Evolutionary conservation across 768 basidiomycete genomes (phyloP).

Genomic region (Pleurotus cornucopiae): DNA sequence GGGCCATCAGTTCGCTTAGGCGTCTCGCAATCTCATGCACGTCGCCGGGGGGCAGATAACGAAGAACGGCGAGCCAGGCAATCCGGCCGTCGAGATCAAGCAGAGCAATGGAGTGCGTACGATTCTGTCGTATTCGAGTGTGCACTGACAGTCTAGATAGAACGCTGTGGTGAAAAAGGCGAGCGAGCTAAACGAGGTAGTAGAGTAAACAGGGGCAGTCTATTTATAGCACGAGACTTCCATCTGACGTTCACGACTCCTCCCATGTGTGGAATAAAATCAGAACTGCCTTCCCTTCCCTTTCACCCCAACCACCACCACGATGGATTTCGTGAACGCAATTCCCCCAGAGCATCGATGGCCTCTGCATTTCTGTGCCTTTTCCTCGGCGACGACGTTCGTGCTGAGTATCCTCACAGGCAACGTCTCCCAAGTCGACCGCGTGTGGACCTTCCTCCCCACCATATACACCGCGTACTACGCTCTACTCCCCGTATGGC

Average conservation of each 20-base stretch:
- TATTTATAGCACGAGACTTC: neutral
- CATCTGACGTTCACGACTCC: neutral
- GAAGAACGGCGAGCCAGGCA: neutral
- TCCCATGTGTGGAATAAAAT: no score
- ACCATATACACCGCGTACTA: conserved; percentile 80
- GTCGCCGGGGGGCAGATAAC: neutral
- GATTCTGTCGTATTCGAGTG: neutral
- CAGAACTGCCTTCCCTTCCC: no score
- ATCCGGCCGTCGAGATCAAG: neutral
- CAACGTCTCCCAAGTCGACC: conserved; percentile 87
- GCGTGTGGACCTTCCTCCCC: conserved; percentile 77
- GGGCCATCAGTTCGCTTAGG: no score
- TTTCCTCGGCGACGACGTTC: conserved; percentile 44
- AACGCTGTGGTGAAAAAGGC: neutral
- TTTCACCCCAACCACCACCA: neutral
- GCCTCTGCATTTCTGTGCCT: conserved; percentile 61
- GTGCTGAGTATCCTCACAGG: conserved; percentile 61
- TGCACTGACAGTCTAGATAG: neutral
- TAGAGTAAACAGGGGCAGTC: neutral
- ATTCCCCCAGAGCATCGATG: conserved; percentile 46
- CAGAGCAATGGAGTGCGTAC: neutral
- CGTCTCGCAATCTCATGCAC: no score
- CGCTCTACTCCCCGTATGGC: conserved; percentile 68
- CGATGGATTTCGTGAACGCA: conserved; percentile 4
- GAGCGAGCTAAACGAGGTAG: neutral